Base-by-base conservation (phyloP, 2,329 filamentous ascomycete species). In the Penicillium sp. region DNA sequence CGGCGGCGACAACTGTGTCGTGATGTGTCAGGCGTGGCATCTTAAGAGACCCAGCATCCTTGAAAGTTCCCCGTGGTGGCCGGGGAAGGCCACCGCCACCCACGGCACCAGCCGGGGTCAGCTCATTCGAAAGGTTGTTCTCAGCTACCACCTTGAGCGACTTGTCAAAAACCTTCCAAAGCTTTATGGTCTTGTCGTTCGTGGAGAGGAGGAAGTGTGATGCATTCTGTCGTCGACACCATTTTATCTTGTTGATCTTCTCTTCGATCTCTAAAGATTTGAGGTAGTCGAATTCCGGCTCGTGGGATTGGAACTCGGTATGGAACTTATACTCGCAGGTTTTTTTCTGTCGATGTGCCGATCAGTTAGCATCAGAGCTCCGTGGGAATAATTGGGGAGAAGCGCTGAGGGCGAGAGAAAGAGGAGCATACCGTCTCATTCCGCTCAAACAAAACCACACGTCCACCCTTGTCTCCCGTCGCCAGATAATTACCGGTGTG, bases 221-320 rank as follows among this genome's bases (percentile, higher is more conserved):
- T 63, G 94, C 91, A 83, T 99, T 99, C 80, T 98, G 94, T 79
- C 95, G 89, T 75, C 90, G 89, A 79, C 95, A 99, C 95, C 95
- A 99, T 80, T 98, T 99, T 82, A 99, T 99, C 84, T 99, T 99
- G 86, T 99, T 99, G 85, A 99, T 99, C 83, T 99, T 99, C 81
- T 99, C 95, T 84, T 99, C 95, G 74, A 99, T 99, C 80, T 99
- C 95, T 70, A 99, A 86, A 37, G 95, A 99, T 81, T 99, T 99
- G 67, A 99, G 87, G 78, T 99, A 99, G 79, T 99, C 95, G 79
- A 99, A 99, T 79, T 99, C 95, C 64, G 95, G 95, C 77, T 99
- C 95, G 82, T 99, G 95, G 71, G 95, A 99, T 82, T 99, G 95
- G 73, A 99, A 99, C 76, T 99, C 95, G 77, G 95, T 99, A 79